Percentiles rank a stretch among this genome's conserved stretches.
These are phyloP conservation scores for Epipyxis sp. DNA, from an alignment of 108 stramenopile species.

Conservation along the genomic window DNA sequence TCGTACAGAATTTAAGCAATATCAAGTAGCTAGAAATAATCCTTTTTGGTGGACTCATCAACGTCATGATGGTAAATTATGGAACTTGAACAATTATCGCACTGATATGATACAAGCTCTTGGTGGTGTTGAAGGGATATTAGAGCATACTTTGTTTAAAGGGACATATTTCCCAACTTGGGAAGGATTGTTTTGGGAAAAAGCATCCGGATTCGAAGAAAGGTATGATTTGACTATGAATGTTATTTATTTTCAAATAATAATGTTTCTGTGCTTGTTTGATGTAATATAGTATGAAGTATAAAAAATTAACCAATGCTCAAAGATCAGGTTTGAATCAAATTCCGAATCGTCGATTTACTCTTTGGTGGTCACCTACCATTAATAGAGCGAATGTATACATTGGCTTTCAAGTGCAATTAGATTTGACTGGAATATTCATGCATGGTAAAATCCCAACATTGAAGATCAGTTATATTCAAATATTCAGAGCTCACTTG, in stretches of 20 bases:
- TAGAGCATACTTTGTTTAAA: conserved; percentile 99
- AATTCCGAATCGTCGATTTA: conserved; percentile 99
- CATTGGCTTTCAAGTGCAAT: conserved; percentile 98
- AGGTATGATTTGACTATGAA: neutral
- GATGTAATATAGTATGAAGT: conserved; percentile 66
- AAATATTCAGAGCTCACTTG: conserved; percentile 84
- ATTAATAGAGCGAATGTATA: conserved; percentile 99
- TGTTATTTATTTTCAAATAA: neutral
- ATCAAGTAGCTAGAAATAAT: conserved; percentile 87
- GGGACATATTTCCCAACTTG: conserved; percentile 99
- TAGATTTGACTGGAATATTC: conserved; percentile 98
- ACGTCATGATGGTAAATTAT: conserved; percentile 98
- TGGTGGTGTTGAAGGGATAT: conserved; percentile 96
- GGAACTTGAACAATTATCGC: conserved; percentile 98
- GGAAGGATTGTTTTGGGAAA: conserved; percentile 99
- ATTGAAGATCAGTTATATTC: conserved; percentile 76
- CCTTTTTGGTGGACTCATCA: conserved; percentile 99
- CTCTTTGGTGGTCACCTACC: conserved; percentile 98
- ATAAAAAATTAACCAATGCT: conserved; percentile 97
- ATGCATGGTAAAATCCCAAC: conserved; percentile 99
- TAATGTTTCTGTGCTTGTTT: neutral
- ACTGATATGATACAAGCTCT: conserved; percentile 99
- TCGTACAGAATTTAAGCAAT: conserved; percentile 93
- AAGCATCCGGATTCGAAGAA: conserved; percentile 65
- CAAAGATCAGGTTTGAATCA: conserved; percentile 97